phyloP scores from a whole-genome alignment of 352 stramenopile genomes.

The Lagenidium giganteum region DNA sequence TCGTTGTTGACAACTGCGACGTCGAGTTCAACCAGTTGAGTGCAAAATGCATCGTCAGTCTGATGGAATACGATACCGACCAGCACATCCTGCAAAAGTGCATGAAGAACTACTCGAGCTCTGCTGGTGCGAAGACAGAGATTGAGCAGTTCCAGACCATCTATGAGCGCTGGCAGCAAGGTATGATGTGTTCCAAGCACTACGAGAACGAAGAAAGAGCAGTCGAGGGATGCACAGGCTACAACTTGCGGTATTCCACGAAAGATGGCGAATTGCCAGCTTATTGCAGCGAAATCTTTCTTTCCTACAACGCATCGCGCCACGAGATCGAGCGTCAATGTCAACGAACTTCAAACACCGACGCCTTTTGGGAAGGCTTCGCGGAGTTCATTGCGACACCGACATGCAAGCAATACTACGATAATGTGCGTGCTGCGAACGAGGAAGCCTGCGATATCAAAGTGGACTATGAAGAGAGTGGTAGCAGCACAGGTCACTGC shows the following conservation, averaged over 20 bases:
- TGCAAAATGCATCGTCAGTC: slow-evolving; percentile 36
- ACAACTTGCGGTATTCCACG: slow-evolving; percentile 36
- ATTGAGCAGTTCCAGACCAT: slow-evolving; percentile 26
- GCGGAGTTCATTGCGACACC: slow-evolving; percentile 44
- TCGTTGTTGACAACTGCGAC: slow-evolving; percentile 30
- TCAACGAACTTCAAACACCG: slow-evolving; percentile 28
- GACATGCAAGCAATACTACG: slow-evolving; percentile 61
- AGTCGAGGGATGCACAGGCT: slow-evolving; percentile 31
- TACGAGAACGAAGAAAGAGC: slow-evolving; percentile 41
- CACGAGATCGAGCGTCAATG: slow-evolving; percentile 42
- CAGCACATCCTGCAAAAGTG: slow-evolving; percentile 32
- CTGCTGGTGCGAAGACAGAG: slow-evolving; percentile 6
- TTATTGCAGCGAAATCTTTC: slow-evolving; percentile 55
- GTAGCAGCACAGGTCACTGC: too few relatives aligned
- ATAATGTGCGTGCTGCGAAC: slow-evolving; percentile 29
- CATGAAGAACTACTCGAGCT: slow-evolving; percentile 14
- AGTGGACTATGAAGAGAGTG: too few relatives aligned
- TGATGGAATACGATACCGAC: slow-evolving; percentile 44
- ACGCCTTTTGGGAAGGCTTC: slow-evolving; percentile 57
- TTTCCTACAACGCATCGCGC: slow-evolving; percentile 37
- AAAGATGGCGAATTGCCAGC: slow-evolving; percentile 38
- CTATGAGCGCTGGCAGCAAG: slow-evolving; percentile 46
- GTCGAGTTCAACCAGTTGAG: slow-evolving; percentile 2
- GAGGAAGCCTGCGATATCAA: slow-evolving; percentile 17
- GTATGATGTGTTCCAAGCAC: slow-evolving; percentile 52